Evolutionary conservation across 371 early-diverging fungal species (phyloP).

Genomic region (Zychaea mexicana): DNA sequence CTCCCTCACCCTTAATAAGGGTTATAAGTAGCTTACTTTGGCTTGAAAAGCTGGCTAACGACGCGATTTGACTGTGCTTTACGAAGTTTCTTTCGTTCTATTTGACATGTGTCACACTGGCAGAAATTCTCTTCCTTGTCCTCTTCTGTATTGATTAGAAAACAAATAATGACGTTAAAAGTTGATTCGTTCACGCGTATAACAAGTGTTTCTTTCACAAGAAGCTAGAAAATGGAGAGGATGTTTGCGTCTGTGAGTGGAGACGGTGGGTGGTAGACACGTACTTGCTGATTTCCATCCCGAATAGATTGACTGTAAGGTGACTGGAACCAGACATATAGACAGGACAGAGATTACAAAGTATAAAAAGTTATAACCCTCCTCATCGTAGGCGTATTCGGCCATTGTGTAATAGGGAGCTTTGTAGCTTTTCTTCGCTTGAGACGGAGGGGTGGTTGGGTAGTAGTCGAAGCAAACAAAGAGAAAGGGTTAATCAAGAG

Average conservation of each 20-base stretch:
- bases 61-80: slow-evolving; percentile 12
- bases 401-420: slow-evolving; percentile 31
- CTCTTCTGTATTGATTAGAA: slow-evolving; percentile 13
- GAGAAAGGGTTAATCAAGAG: neutral
- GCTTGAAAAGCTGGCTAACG: slow-evolving; percentile 10
- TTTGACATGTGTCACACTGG: slow-evolving; percentile 28
- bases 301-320: slow-evolving; percentile 55
- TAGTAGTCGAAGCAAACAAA: neutral
- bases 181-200: too few relatives aligned
- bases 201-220: neutral
- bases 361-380: slow-evolving; percentile 93
- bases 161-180: too few relatives aligned
- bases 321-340: slow-evolving; percentile 81
- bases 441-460: too few relatives aligned
- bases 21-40: slow-evolving; percentile 13
- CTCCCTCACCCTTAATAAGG: too few relatives aligned
- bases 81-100: slow-evolving; percentile 13
- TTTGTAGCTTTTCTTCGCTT: neutral
- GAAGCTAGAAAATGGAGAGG: neutral
- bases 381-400: slow-evolving; percentile 92
- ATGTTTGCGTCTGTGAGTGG: neutral
- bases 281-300: slow-evolving; percentile 50
- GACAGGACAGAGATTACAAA: slow-evolving; percentile 85
- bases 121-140: slow-evolving; percentile 17
- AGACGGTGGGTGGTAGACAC: slow-evolving; percentile 1